Base-by-base conservation (phyloP, 129 eudicot genomes). In the Centaurea solstitialis region DNA sequence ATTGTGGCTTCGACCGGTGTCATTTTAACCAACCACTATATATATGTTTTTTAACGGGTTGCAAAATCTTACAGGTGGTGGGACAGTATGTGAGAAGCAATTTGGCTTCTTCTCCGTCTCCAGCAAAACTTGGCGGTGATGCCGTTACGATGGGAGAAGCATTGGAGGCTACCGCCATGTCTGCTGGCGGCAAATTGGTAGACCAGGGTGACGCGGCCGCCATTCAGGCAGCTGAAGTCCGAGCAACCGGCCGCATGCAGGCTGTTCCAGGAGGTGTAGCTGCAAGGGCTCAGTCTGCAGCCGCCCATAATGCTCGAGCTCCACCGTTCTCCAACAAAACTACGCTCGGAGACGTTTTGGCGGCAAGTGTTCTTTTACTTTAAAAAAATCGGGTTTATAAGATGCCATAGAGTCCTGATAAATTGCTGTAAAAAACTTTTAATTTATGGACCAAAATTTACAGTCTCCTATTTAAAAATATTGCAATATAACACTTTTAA, bases 131-230 rank as follows among this genome's bases (percentile, higher is more conserved):
- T 0, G 70, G 9, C 4, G 50, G 5, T 1, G 87, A 79, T 35
- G 76, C 85, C 0, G 41, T 88, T 12, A 88, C 88, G 0, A 61
- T 88, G 4, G 92, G 89, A 2, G 89, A 88, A 75, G 92, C 92
- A 23, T 85, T 86, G 23, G 92, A 88, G 62, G 83, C 92, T 0
- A 35, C 81, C 1, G 86, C 78, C 3, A 12, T 79, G 1, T 50
- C 84, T 3, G 91, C 86, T 0, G 89, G 89, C 0, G 66, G 76
- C 70, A 82, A 82, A n/a, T 74, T 81, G 0, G 79, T 88, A 4
- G 86, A 88, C 15, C 68, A 77, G 41, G 76, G 85, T 33, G 91
- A 88, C 68, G 91, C 89, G 0, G 91, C 91, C 0, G 91, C 89
- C 1, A 88, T 88, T 23, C 87, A 85, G 72, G 87, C 81, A 11